A percentile compares a stretch with the other conserved stretches of the same genome.
Conservation (phyloP, 306 rosid genomes). For the Cicer cuneatum region DNA sequence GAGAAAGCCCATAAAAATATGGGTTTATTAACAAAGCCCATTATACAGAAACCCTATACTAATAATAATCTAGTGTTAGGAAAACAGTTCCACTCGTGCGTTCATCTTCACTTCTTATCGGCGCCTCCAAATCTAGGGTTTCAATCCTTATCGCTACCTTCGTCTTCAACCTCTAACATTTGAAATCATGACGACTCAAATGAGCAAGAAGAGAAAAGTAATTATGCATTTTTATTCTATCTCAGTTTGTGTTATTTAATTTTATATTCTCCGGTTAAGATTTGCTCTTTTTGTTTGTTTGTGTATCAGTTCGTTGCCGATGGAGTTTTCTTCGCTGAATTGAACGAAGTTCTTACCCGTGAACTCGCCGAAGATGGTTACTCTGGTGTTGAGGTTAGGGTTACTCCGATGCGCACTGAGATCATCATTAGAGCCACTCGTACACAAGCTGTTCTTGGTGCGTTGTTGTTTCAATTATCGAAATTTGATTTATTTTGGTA, state of each 20-base stretch:
- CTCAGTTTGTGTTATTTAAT: neutral
- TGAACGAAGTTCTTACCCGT: conserved; percentile 14
- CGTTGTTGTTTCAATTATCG: neutral
- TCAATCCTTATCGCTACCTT: too few relatives aligned
- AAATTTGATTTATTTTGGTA: neutral
- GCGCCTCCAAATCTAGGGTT: conserved; percentile 26
- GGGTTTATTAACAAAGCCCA: too few relatives aligned
- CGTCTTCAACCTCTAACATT: neutral
- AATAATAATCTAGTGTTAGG: too few relatives aligned
- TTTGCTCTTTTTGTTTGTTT: neutral
- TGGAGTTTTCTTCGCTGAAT: conserved; percentile 18
- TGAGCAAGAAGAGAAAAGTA: conserved; percentile 36
- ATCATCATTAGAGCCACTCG: conserved; percentile 26
- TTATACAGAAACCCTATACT: too few relatives aligned
- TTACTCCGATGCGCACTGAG: conserved; percentile 17
- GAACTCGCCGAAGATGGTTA: conserved; percentile 28
- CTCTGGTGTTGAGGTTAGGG: conserved; percentile 12
- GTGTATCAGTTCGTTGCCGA: conserved; percentile 11
- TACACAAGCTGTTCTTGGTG: conserved; percentile 19
- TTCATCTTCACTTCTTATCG: too few relatives aligned
- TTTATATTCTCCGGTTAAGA: neutral
- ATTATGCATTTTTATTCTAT: neutral
- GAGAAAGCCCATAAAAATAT: too few relatives aligned
- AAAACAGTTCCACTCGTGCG: too few relatives aligned
- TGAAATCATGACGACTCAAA: conserved; percentile 12